phyloP scores from a whole-genome alignment of 768 basidiomycete species.

The Leucogyrophana mollusca region DNA sequence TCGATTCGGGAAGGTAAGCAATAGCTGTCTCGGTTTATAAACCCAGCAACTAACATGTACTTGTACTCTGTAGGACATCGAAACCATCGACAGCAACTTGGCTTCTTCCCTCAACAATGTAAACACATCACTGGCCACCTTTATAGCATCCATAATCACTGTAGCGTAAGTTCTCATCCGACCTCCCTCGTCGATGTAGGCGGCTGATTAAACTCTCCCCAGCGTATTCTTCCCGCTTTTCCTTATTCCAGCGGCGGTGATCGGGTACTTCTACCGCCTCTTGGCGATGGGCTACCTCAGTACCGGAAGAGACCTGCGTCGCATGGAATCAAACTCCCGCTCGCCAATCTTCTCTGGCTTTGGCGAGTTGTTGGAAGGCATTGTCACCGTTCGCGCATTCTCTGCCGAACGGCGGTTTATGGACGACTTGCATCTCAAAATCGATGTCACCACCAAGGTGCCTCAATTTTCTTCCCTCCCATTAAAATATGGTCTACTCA shows the following conservation, averaged over 20 bases:
- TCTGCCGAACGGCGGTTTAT: slow-evolving; percentile 79
- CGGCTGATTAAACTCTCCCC: neutral
- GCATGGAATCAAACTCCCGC: slow-evolving; percentile 88
- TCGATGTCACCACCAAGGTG: slow-evolving; percentile 79
- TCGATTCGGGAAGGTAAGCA: slow-evolving; percentile 66
- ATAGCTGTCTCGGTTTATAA: neutral
- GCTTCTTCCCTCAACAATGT: slow-evolving; percentile 71
- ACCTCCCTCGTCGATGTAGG: slow-evolving; percentile 11
- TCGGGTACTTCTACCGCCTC: slow-evolving; percentile 71
- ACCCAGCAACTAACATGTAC: slow-evolving; percentile 4
- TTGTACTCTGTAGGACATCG: slow-evolving; percentile 55
- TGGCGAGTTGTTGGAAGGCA: slow-evolving; percentile 79
- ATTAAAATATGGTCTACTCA: neutral
- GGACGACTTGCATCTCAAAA: slow-evolving; percentile 66
- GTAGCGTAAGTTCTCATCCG: slow-evolving; percentile 49
- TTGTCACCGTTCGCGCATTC: slow-evolving; percentile 91
- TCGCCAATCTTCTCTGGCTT: slow-evolving; percentile 86
- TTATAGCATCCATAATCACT: slow-evolving; percentile 73
- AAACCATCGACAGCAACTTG: slow-evolving; percentile 79
- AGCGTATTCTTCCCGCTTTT: slow-evolving; percentile 81
- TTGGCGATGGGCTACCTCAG: slow-evolving; percentile 73
- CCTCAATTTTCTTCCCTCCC: neutral
- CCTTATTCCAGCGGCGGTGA: slow-evolving; percentile 72
- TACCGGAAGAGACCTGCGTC: slow-evolving; percentile 81
- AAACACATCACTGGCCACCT: slow-evolving; percentile 73